phyloP scores from a whole-genome alignment of 768 basidiomycete species.

The Leccinum variicolor region DNA sequence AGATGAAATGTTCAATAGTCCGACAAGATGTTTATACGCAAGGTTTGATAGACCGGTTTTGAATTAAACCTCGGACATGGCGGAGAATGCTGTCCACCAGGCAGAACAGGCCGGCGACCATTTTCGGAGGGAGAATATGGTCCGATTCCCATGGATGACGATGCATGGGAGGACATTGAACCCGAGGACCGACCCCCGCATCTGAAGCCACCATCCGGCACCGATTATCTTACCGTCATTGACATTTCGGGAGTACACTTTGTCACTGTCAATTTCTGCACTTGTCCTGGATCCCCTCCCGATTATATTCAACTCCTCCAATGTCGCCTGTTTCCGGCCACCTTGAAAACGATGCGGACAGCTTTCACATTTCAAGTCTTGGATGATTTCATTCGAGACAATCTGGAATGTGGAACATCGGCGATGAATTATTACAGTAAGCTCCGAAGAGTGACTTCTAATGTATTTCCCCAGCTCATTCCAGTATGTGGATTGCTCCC shows the following conservation, averaged over 20 bases:
- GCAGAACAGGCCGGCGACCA: not conserved
- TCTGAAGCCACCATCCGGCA: not conserved
- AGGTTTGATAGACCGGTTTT: not conserved
- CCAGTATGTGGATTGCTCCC: not conserved
- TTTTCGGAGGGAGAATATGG: not conserved
- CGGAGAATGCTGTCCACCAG: not conserved
- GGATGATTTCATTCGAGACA: not conserved
- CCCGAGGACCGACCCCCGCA: not conserved
- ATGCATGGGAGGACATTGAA: not conserved
- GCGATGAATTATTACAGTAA: slow-evolving; percentile 7
- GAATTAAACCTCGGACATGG: not conserved
- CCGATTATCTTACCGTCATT: not conserved
- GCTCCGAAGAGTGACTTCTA: not conserved
- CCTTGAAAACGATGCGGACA: not conserved
- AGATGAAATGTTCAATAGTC: not conserved
- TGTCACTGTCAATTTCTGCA: not conserved
- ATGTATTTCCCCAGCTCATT: not conserved
- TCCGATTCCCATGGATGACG: not conserved
- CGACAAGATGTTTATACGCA: not conserved
- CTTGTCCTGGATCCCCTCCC: not conserved
- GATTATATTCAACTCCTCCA: not conserved
- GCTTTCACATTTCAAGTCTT: not conserved
- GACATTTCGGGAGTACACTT: not conserved
- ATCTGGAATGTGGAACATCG: slow-evolving; percentile 17
- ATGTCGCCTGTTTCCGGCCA: not conserved